A percentile compares a stretch with the other conserved stretches of the same genome.
phyloP scores from a whole-genome alignment of 2,329 filamentous ascomycete species.

The Leptographium procerum region DNA sequence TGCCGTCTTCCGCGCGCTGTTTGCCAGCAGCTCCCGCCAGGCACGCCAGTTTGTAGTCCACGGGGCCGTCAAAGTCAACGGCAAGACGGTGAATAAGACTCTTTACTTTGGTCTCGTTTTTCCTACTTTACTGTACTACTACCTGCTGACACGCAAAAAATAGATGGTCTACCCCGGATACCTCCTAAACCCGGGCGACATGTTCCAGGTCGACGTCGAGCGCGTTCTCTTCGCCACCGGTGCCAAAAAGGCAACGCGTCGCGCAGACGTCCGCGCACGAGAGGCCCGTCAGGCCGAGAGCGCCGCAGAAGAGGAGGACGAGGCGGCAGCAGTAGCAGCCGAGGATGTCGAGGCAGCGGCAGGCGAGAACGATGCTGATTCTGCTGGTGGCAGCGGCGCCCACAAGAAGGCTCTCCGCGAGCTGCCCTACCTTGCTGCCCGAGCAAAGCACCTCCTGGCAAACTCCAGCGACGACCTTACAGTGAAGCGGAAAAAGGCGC shows the following conservation, averaged over 20 bases:
- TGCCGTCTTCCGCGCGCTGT: conserved; percentile 87
- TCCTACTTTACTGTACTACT: not conserved
- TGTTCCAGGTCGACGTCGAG: conserved; percentile 92
- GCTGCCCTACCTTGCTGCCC: conserved; percentile 29
- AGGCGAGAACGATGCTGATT: too few relatives aligned
- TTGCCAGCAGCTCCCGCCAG: conserved; percentile 86
- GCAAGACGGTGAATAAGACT: conserved; percentile 60
- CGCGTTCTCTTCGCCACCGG: conserved; percentile 84
- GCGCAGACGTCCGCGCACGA: conserved; percentile 10
- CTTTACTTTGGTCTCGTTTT: not conserved
- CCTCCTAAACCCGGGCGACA: conserved; percentile 88
- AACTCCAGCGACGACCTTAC: conserved; percentile 31
- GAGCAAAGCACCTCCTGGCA: conserved; percentile 22
- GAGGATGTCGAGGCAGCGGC: conserved; percentile 12
- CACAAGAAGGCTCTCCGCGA: conserved; percentile 12
- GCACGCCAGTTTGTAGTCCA: conserved; percentile 91
- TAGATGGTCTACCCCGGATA: conserved; percentile 94
- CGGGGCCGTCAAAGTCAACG: conserved; percentile 89
- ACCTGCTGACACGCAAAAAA: too few relatives aligned
- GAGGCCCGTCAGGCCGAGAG: conserved; percentile 16
- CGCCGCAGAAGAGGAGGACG: conserved; percentile 11
- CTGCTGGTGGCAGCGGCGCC: not conserved
- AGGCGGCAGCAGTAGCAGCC: conserved; percentile 13
- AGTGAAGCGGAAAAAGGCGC: conserved; percentile 62
- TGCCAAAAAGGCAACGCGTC: conserved; percentile 43